phyloP scores from a whole-genome alignment of 1,284 basidiomycete species.

The Moniliella sp. region DNA sequence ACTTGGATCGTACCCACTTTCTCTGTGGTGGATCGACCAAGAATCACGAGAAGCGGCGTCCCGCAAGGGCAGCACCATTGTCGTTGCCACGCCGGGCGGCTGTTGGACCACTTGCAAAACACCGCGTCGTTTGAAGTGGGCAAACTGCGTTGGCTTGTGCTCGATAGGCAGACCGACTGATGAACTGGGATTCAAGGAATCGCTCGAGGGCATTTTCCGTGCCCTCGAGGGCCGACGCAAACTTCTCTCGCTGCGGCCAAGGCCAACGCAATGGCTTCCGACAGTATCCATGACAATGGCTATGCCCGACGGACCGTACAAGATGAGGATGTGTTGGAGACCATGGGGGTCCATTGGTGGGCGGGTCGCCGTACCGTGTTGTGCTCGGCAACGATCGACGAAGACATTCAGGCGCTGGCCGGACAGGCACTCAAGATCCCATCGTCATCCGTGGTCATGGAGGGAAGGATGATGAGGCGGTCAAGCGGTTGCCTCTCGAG shows the following conservation, averaged over 20 bases:
- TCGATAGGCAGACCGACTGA: constrained; percentile 80
- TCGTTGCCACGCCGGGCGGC: constrained; percentile 52
- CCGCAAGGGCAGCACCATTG: constrained; percentile 52
- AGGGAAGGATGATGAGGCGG: no score
- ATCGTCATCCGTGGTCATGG: constrained; percentile 35
- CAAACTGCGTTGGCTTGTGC: constrained; percentile 80
- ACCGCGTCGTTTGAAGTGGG: constrained; percentile 73
- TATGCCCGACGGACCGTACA: no score
- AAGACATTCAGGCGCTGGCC: constrained; percentile 78
- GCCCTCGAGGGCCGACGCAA: constrained; percentile 24
- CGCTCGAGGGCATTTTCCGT: constrained; percentile 51
- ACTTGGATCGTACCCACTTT: constrained; percentile 77
- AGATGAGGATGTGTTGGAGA: constrained; percentile 19
- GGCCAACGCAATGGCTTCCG: no score
- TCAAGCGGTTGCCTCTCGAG: no score
- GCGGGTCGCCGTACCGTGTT: constrained; percentile 53
- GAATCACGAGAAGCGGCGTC: constrained; percentile 51
- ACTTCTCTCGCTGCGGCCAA: constrained; percentile 41
- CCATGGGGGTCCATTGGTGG: constrained; percentile 27
- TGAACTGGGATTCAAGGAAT: constrained; percentile 42
- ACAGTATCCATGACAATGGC: no score
- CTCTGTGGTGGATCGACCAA: constrained; percentile 54
- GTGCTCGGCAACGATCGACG: constrained; percentile 86
- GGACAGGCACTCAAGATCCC: constrained; percentile 51
- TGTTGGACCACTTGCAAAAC: constrained; percentile 55